These are phyloP conservation scores for Penicillium crystallinum DNA, from an alignment of 495 filamentous ascomycete species.

Conservation along the genomic window DNA sequence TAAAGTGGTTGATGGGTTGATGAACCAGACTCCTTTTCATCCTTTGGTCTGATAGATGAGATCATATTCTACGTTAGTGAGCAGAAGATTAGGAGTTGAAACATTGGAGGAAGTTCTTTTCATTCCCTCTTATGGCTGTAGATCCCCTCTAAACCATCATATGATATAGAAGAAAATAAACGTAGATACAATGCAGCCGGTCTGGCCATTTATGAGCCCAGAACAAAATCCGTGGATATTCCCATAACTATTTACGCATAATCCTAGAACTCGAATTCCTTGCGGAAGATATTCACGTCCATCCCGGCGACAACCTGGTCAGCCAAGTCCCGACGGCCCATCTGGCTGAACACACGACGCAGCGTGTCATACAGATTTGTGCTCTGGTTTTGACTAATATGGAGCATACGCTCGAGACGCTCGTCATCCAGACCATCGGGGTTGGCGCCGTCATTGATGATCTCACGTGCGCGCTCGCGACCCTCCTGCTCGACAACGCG, in stretches of 20 bases:
- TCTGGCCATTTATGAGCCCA: slow-evolving; percentile 7
- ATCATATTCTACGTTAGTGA: too few species aligned
- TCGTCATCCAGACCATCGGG: slow-evolving; percentile 56
- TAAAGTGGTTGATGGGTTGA: slow-evolving; percentile 30
- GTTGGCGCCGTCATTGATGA: slow-evolving; percentile 56
- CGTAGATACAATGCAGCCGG: slow-evolving; percentile 16
- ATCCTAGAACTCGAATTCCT: slow-evolving; percentile 67
- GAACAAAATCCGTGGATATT: background rate
- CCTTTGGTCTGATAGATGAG: too few species aligned
- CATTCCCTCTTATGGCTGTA: background rate
- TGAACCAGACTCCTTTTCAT: slow-evolving; percentile 19
- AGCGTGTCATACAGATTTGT: slow-evolving; percentile 95
- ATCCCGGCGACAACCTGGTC: slow-evolving; percentile 83
- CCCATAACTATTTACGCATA: background rate
- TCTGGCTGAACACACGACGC: slow-evolving; percentile 86
- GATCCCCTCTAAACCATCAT: slow-evolving; percentile 4
- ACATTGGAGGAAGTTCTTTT: background rate
- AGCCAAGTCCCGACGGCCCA: slow-evolving; percentile 81
- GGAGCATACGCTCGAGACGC: slow-evolving; percentile 72
- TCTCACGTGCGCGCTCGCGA: slow-evolving; percentile 72
- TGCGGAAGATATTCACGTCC: slow-evolving; percentile 84
- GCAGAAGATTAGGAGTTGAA: too few species aligned
- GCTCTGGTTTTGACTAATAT: slow-evolving; percentile 78
- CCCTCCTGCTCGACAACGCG: slow-evolving; percentile 85
- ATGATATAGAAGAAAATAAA: background rate